Evolutionary conservation across 2,329 filamentous ascomycete genomes (phyloP), one percentile per base, ranked within the genome.

Genomic region (Aureobasidium pullulans): DNA sequence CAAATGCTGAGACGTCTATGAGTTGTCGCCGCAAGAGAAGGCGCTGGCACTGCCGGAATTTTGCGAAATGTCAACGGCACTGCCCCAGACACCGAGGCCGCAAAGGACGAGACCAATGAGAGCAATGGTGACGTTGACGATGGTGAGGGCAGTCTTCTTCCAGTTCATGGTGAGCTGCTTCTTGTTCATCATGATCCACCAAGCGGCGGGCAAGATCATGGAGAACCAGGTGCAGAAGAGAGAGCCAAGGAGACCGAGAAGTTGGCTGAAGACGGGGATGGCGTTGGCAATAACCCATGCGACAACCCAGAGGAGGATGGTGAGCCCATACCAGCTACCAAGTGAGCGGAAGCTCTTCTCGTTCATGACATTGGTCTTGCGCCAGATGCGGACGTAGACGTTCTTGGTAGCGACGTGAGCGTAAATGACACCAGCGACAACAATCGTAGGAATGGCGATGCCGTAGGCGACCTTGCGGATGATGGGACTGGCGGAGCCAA

Each of bases 341-440:
- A 77, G 76, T 1, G 81, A 78, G 63, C 69, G 54, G 64, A 66
- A 23, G 32, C 62, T 56, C 59, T 68, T 65, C 70, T 72, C 63
- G 69, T 70, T 59, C 66, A 73, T 62, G 67, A 71, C 66, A 48
- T 80, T 78, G 37, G 39, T 50, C 34, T 60, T 62, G n/a, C 77
- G 73, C 74, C 86, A 87, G 19, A 86, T 67, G 19, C 84, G 79
- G 1, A 82, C 73, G 66, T 87, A 89, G 60, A 88, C 75, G 65
- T 86, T 86, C 67, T 87, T 87, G 58, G 78, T 78, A 2, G 84
- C 84, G 1, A 89, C 82, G 61, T 86, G 82, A 11, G 81, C 85
- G 67, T 87, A 85, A 63, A 90, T 86, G 6, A 88, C 85, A 57
- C 86, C 87, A 0, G 86, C 84, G 52, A 90, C 82, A 49, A 89